Base-by-base conservation (phyloP, 73 alveolate species). In the Paraurostyla sp. region DNA sequence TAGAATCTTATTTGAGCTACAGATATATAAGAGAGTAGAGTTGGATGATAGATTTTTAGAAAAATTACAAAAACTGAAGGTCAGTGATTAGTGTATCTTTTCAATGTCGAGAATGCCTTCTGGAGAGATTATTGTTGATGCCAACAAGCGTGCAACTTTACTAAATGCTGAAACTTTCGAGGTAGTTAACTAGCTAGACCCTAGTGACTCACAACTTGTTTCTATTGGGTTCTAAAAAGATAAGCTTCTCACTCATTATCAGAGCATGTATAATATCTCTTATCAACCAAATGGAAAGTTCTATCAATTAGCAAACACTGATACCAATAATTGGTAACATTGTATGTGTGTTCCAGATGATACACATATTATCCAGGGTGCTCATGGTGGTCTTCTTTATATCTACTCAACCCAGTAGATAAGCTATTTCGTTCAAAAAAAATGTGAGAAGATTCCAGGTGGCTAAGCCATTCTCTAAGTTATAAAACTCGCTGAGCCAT, bases 341-440 rank as follows among this genome's bases (percentile, higher is more conserved):
- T 73, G 86, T 46, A 73, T 73, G 86, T 73, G 86, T 73, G 86
- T 73, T 0, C 86, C 86, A 16, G 86, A 73, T 25, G 86, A 73
- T 25, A 15, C 71, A 3, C 86, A 73, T 48, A 43, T 73, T 25
- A 78, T 78, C 30, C n/a, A 54, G 35, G 89, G 89, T 43, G 89
- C 89, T 23, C 89, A 78, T 52, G 89, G 89, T 29, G 89, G 89
- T 16, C 62, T 78, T 9, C 63, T 78, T 51, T 78, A 78, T 36
- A 52, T 78, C 29, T 78, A 78, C 30, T 52, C 80, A 20, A 78
- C 89, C 13, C 50, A 49, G 58, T 38, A 78, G 32, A 54, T 78
- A 33, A 78, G 89, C 50, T 78, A 78, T 27, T 78, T 78, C 35
- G 89, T 78, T 0, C 78, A 78, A 51, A 78, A 78, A 60, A 51